phyloP scores from a whole-genome alignment of 768 basidiomycete species.

The Gymnopilus dilepis region DNA sequence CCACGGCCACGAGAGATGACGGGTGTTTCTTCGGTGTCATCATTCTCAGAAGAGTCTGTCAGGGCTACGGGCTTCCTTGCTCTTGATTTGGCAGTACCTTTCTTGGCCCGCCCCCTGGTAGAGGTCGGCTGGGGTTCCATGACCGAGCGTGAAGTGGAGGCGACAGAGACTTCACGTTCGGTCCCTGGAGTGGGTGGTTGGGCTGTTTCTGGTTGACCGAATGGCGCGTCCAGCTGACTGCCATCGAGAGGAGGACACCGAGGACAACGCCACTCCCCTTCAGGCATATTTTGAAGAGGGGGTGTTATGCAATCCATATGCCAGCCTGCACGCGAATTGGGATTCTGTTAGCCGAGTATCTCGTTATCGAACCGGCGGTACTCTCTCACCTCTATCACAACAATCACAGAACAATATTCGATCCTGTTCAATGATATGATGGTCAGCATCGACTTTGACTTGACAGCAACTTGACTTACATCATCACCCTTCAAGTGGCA shows the following conservation, averaged over 20 bases:
- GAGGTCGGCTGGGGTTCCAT: constrained; percentile 12
- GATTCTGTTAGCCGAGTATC: not conserved
- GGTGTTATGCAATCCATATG: constrained; percentile 83
- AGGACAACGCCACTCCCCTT: constrained; percentile 82
- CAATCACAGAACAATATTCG: constrained; percentile 90
- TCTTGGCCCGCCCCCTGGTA: constrained; percentile 27
- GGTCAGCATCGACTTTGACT: constrained; percentile 16
- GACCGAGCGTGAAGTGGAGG: constrained; percentile 38
- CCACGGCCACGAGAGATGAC: constrained; percentile 14
- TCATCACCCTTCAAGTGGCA: constrained; percentile 88
- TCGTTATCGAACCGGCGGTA: constrained; percentile 8
- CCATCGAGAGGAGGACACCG: constrained; percentile 50
- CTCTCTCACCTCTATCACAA: constrained; percentile 80
- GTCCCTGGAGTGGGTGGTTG: constrained; percentile 19
- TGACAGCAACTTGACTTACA: constrained; percentile 55
- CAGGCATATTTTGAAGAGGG: constrained; percentile 70
- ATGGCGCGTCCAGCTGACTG: not conserved
- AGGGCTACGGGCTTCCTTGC: constrained; percentile 33
- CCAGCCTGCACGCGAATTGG: constrained; percentile 66
- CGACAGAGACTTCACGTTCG: constrained; percentile 31
- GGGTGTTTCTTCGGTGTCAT: constrained; percentile 39
- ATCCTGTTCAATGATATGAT: constrained; percentile 48
- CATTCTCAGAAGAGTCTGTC: constrained; percentile 27
- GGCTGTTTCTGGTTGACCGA: constrained; percentile 9
- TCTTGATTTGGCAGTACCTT: constrained; percentile 30